A percentile compares a stretch with the other conserved stretches of the same genome.
Evolutionary conservation across 2,329 filamentous ascomycete genomes (phyloP).

Genomic region (Ilyonectria sp.): DNA sequence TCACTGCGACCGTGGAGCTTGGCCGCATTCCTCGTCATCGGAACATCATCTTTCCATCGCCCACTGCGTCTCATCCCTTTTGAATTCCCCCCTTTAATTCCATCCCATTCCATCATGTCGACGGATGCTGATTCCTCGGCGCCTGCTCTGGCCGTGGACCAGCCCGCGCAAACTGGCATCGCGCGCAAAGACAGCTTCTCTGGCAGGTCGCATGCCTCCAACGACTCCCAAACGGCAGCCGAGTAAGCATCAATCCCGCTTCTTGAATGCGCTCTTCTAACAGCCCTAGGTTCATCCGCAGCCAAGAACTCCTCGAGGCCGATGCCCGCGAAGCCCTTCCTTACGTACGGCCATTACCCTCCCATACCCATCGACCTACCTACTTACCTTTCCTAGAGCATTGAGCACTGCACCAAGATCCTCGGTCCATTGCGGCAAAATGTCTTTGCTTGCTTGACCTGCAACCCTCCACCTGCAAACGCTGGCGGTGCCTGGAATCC

Average conservation of each 20-base stretch:
- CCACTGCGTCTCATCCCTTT: background rate
- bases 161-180: slow-evolving; percentile 40
- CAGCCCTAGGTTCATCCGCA: slow-evolving; percentile 82
- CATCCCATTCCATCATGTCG: slow-evolving; percentile 48
- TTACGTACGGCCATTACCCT: slow-evolving; percentile 74
- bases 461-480: slow-evolving; percentile 83
- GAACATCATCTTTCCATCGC: slow-evolving; percentile 5
- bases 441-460: slow-evolving; percentile 94
- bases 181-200: slow-evolving; percentile 73
- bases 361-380: slow-evolving; percentile 12
- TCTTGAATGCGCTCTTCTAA: slow-evolving; percentile 6
- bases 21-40: background rate
- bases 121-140: slow-evolving; percentile 55
- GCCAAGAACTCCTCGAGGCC: slow-evolving; percentile 91
- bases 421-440: slow-evolving; percentile 90
- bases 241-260: slow-evolving; percentile 64
- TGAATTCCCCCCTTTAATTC: background rate
- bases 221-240: slow-evolving; percentile 80
- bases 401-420: slow-evolving; percentile 92
- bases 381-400: slow-evolving; percentile 74
- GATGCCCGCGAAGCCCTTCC: slow-evolving; percentile 96
- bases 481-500: slow-evolving; percentile 66
- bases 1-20: background rate
- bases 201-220: slow-evolving; percentile 68
- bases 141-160: slow-evolving; percentile 41